These are phyloP conservation scores for Xylariaceae sp. DNA, from an alignment of 2,329 filamentous ascomycete species.

Conservation along the genomic window DNA sequence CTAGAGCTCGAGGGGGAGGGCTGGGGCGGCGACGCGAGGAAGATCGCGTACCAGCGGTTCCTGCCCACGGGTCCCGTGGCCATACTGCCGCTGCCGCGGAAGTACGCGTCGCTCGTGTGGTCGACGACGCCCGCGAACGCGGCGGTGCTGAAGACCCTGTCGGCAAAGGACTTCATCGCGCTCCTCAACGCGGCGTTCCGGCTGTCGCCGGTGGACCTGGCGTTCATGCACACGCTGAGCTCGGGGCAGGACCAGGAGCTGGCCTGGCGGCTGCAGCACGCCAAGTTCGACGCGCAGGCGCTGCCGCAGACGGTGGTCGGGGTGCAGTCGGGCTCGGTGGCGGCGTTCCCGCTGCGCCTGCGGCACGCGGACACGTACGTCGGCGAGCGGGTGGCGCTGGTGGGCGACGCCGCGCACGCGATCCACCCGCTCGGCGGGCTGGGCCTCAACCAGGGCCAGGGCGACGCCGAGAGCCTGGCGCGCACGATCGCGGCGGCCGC, in stretches of 20 bases:
- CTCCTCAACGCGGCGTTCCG: slow-evolving; percentile 95
- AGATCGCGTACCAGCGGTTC: slow-evolving; percentile 93
- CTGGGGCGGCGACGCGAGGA: slow-evolving; percentile 57
- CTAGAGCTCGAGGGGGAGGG: slow-evolving; percentile 69
- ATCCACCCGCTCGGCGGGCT: slow-evolving; percentile 94
- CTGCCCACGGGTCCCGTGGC: slow-evolving; percentile 90
- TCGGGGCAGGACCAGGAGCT: slow-evolving; percentile 72
- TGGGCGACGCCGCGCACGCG: slow-evolving; percentile 94
- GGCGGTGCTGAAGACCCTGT: slow-evolving; percentile 74
- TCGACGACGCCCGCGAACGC: slow-evolving; percentile 85
- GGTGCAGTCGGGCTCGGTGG: slow-evolving; percentile 78
- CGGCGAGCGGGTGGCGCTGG: slow-evolving; percentile 83
- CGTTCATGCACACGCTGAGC: slow-evolving; percentile 73
- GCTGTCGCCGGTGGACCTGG: slow-evolving; percentile 75
- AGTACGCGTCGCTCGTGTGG: slow-evolving; percentile 87
- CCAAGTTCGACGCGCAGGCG: slow-evolving; percentile 52
- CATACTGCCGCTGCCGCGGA: slow-evolving; percentile 84
- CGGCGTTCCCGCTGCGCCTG: slow-evolving; percentile 88
- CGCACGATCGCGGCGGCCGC: slow-evolving; percentile 76
- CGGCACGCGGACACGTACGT: slow-evolving; percentile 94
- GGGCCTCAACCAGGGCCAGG: slow-evolving; percentile 90
- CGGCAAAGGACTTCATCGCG: slow-evolving; percentile 73
- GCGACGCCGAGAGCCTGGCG: slow-evolving; percentile 80
- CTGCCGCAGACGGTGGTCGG: slow-evolving; percentile 68
- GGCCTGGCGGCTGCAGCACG: slow-evolving; percentile 80